Evolutionary conservation across 2,329 filamentous ascomycete species (phyloP).

Genomic region (Penicillium occitanis): DNA sequence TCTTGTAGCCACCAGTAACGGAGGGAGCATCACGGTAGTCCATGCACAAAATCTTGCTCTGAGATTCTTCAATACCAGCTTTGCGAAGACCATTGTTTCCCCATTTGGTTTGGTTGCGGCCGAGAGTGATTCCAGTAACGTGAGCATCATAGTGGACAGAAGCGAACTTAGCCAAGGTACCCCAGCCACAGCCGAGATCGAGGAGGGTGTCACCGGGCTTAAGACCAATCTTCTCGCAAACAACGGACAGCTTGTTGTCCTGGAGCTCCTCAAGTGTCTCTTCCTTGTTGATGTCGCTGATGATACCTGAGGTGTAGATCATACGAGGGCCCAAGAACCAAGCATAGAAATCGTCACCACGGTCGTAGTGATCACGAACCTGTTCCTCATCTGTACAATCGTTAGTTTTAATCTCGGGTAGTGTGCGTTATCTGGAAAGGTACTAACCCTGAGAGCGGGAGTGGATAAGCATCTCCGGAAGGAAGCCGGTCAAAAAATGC

Average conservation of each 20-base stretch:
- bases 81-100: constrained; percentile 86
- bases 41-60: constrained; percentile 91
- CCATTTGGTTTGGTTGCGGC: constrained; percentile 95
- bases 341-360: constrained; percentile 95
- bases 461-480: constrained; percentile 90
- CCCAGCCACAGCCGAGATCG: constrained; percentile 98
- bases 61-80: constrained; percentile 76
- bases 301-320: constrained; percentile 96
- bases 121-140: constrained; percentile 87
- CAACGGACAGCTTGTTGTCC: constrained; percentile 93
- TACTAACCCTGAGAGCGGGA: constrained; percentile 74
- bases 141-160: constrained; percentile 86
- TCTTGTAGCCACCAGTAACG: constrained; percentile 76
- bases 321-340: constrained; percentile 98
- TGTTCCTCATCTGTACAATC: constrained; percentile 80
- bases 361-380: constrained; percentile 95
- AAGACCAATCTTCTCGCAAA: constrained; percentile 92
- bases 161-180: constrained; percentile 90
- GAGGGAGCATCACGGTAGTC: constrained; percentile 94
- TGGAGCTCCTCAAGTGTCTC: constrained; percentile 93
- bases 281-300: constrained; percentile 81
- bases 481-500: constrained; percentile 83
- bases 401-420: not conserved
- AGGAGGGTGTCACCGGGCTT: constrained; percentile 79
- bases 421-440: not conserved